A percentile compares a stretch with the other conserved stretches of the same genome.
These are phyloP conservation scores for Niveomyces coronatus DNA, from an alignment of 2,329 filamentous ascomycete species.

Conservation along the genomic window DNA sequence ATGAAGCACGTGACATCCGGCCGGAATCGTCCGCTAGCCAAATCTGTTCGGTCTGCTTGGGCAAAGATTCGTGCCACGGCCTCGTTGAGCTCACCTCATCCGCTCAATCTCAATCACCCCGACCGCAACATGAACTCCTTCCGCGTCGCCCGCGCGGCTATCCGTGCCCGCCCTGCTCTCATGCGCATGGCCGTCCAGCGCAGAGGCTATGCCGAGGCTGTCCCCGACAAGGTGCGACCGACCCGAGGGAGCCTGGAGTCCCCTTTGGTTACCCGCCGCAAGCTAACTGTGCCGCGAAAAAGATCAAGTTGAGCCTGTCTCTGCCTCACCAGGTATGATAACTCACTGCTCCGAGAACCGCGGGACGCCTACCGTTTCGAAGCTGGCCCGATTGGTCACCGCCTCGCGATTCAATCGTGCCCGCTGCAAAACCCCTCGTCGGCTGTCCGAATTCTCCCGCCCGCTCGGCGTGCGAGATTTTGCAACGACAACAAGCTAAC, in stretches of 20 bases:
- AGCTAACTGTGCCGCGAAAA: slow-evolving; percentile 18
- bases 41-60: slow-evolving; percentile 29
- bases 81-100: slow-evolving; percentile 31
- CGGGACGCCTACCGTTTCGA: too few species aligned
- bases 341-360: slow-evolving; percentile 6
- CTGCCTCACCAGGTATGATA: slow-evolving; percentile 92
- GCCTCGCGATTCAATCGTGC: slow-evolving; percentile 20
- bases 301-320: slow-evolving; percentile 95
- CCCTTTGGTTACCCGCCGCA: slow-evolving; percentile 2
- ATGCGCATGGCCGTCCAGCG: slow-evolving; percentile 69
- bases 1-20: slow-evolving; percentile 18
- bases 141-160: slow-evolving; percentile 81
- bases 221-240: slow-evolving; percentile 59
- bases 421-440: slow-evolving; percentile 1
- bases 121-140: slow-evolving; percentile 76
- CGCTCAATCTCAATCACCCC: slow-evolving; percentile 37
- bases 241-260: slow-evolving; percentile 20
- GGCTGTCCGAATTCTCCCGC: slow-evolving; percentile 9
- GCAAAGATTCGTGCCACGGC: slow-evolving; percentile 39
- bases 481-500: slow-evolving; percentile 30
- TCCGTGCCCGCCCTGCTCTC: slow-evolving; percentile 70
- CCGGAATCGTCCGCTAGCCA: slow-evolving; percentile 32
- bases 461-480: slow-evolving; percentile 8
- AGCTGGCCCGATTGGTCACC: slow-evolving; percentile 12
- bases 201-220: slow-evolving; percentile 83